Base-by-base conservation (phyloP, 148 eudicot species). In the Spergularia marina region DNA sequence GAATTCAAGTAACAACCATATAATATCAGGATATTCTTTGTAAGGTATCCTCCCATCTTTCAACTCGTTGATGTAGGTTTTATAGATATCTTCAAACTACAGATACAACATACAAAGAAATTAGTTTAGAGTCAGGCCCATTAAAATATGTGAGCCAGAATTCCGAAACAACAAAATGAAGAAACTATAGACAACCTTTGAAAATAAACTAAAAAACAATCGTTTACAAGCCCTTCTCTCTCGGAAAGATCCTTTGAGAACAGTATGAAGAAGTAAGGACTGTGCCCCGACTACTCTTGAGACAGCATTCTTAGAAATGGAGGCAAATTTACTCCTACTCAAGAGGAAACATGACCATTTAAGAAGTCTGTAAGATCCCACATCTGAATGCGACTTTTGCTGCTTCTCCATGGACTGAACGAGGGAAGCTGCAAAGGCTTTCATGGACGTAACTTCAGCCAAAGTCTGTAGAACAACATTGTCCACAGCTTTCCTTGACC, bases 351-450 rank as follows among this genome's bases (percentile, higher is more conserved):
- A 85, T 13, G 96, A 95, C 98, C 98, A 95, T 73, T 87, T 92
- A 49, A 92, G 84, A 83, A 95, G 90, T 87, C 96, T 88, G 77
- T 86, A 85, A 65, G 92, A 84, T 76, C 96, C 98, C 30, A 89
- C 74, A 77, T 74, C 83, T 73, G 92, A 88, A 67, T 87, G 90
- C 72, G 80, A 87, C 81, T 88, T 95, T 63, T 79, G 72, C 74
- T 85, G 96, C 82, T 88, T 92, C 82, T 95, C 98, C 93, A 92
- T 90, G 79, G 76, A 71, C 85, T 89, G 98, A 55, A 95, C 97
- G 80, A 90, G 87, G 66, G 88, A 83, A 71, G 92, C 97, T 21
- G 98, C 97, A 86, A 95, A 95, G 74, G 81, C 83, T 82, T 92
- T 95, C 92, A 92, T 87, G 68, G 89, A 92, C 54, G 72, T 61